Evolutionary conservation across 768 basidiomycete species (phyloP).

Genomic region (Tylopilus intermedius): DNA sequence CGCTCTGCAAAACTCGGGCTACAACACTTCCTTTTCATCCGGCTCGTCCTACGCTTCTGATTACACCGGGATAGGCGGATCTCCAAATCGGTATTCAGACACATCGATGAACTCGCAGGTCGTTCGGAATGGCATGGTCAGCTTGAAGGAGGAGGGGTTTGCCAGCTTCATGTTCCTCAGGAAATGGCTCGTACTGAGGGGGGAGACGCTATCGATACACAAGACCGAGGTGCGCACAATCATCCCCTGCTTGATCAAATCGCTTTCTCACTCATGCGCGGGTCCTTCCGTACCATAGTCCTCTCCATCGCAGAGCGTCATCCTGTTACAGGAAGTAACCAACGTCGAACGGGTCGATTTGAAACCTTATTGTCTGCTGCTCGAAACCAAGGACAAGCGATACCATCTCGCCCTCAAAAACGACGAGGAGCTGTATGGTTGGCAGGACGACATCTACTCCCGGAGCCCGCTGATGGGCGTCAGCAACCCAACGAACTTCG

Average conservation of each 20-base stretch:
- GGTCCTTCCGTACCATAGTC: slow-evolving; percentile 31
- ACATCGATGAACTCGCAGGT: slow-evolving; percentile 37
- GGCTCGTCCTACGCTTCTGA: slow-evolving; percentile 57
- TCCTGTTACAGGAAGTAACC: slow-evolving; percentile 71
- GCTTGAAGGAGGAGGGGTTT: slow-evolving; percentile 91
- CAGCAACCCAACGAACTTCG: slow-evolving; percentile 93
- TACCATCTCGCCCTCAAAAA: slow-evolving; percentile 80
- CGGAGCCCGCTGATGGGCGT: slow-evolving; percentile 91
- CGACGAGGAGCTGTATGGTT: slow-evolving; percentile 96
- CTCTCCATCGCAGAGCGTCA: slow-evolving; percentile 52
- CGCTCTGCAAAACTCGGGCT: slow-evolving; percentile 50
- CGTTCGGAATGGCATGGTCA: slow-evolving; percentile 68
- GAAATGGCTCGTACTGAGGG: slow-evolving; percentile 85
- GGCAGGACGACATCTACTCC: slow-evolving; percentile 96
- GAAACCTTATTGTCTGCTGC: slow-evolving; percentile 88
- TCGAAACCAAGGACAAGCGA: slow-evolving; percentile 82
- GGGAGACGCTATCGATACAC: slow-evolving; percentile 72
- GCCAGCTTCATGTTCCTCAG: slow-evolving; percentile 88
- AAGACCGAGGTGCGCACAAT: slow-evolving; percentile 77
- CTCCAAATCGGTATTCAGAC: slow-evolving; percentile 54
- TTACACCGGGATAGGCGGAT: slow-evolving; percentile 81
- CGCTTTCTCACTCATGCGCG: not conserved
- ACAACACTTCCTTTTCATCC: slow-evolving; percentile 54
- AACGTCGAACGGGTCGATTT: slow-evolving; percentile 89
- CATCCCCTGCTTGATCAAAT: not conserved